Percentiles rank a stretch among this genome's conserved stretches.
Conservation (phyloP, 768 basidiomycete genomes). For the Strobilomyces dryophilus region DNA sequence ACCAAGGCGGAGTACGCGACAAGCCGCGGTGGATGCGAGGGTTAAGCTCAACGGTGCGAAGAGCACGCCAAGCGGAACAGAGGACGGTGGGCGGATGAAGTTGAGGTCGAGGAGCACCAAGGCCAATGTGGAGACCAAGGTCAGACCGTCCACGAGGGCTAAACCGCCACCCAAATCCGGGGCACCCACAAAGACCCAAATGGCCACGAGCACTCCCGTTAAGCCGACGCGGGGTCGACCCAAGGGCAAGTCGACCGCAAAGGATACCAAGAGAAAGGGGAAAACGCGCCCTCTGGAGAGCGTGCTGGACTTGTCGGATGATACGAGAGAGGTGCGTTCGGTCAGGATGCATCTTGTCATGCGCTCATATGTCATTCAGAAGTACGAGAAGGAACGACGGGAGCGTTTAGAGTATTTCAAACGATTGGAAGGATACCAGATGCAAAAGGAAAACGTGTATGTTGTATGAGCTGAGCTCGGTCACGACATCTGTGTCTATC, state of each 20-base stretch:
- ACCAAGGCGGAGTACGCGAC: conserved; percentile 25
- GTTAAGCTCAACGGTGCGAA: conserved; percentile 1
- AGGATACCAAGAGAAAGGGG: conserved; percentile 24
- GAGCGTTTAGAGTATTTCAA: conserved; percentile 53
- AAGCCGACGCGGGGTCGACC: conserved; percentile 21
- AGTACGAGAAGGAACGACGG: conserved; percentile 43
- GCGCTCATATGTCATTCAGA: conserved; percentile 21
- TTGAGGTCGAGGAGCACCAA: conserved; percentile 16
- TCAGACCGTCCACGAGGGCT: neutral
- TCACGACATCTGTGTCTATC: conserved; percentile 18
- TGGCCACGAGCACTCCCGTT: neutral
- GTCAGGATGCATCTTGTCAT: neutral
- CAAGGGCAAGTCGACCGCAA: conserved; percentile 12
- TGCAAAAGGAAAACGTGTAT: conserved; percentile 57
- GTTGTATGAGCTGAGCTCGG: conserved; percentile 38
- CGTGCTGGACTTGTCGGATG: conserved; percentile 28
- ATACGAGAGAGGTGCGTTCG: conserved; percentile 28
- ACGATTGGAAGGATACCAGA: conserved; percentile 46
- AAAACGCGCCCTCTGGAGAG: conserved; percentile 21
- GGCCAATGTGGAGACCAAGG: conserved; percentile 3
- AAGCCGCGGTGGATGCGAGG: conserved; percentile 20
- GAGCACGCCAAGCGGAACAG: conserved; percentile 2
- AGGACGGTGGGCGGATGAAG: conserved; percentile 15
- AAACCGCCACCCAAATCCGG: conserved; percentile 16
- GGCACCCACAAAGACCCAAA: conserved; percentile 8